phyloP scores from a whole-genome alignment of 75 land plant genomes.

The Pseudotsuga menziesii region DNA sequence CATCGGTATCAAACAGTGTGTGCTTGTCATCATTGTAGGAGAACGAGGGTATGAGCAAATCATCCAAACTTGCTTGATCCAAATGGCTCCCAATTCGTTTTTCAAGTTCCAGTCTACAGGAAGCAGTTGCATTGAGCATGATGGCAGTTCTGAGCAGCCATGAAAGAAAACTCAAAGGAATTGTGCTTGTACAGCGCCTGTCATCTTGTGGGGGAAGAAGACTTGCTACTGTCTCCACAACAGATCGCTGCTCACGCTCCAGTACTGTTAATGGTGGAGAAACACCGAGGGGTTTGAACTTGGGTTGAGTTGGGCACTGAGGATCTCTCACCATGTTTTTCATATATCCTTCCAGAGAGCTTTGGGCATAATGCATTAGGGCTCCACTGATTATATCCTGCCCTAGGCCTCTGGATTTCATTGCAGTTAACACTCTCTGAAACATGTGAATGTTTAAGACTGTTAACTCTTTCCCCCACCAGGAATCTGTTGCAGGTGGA shows the following conservation, averaged over 20 bases:
- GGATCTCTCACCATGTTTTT: constrained; percentile 8
- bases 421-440: constrained; percentile 68
- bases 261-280: constrained; percentile 18
- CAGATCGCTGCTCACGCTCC: constrained; percentile 65
- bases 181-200: constrained; percentile 31
- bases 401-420: constrained; percentile 72
- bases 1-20: constrained; percentile 72
- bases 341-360: constrained; percentile 25
- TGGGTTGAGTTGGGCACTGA: not conserved
- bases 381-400: constrained; percentile 69
- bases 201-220: constrained; percentile 63
- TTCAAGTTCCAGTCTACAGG: constrained; percentile 83
- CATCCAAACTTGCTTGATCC: constrained; percentile 89
- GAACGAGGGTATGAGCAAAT: constrained; percentile 73
- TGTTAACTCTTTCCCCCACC: constrained; percentile 82
- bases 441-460: constrained; percentile 78
- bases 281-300: not conserved
- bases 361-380: constrained; percentile 76
- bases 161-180: constrained; percentile 76
- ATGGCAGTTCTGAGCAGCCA: constrained; percentile 73
- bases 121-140: constrained; percentile 49
- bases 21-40: constrained; percentile 36
- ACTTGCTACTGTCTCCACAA: constrained; percentile 71
- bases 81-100: constrained; percentile 77
- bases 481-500: constrained; percentile 27